These are phyloP conservation scores for Geoglossum glabrum DNA, from an alignment of 495 filamentous ascomycete genomes.

Conservation along the genomic window DNA sequence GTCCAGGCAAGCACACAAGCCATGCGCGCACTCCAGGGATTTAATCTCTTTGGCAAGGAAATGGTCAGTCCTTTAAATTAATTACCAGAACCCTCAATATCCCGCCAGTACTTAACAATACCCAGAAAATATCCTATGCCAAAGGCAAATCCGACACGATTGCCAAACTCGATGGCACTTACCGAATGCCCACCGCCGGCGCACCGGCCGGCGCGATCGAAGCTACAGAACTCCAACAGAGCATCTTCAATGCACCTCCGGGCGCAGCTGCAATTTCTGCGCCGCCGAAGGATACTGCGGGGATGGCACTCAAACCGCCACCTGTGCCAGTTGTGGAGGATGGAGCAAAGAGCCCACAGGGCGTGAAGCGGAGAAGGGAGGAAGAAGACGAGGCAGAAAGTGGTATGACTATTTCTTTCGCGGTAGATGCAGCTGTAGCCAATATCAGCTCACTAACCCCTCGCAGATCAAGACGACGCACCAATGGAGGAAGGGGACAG, in stretches of 20 bases:
- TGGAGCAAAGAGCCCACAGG: slow-evolving; percentile 11
- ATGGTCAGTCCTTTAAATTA: slow-evolving; percentile 38
- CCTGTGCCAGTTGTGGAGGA: background rate
- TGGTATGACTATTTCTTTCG: slow-evolving; percentile 7
- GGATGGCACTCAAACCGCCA: slow-evolving; percentile 21
- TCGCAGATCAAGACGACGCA: background rate
- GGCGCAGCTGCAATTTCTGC: slow-evolving; percentile 11
- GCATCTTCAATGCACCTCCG: slow-evolving; percentile 37
- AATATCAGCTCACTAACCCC: background rate
- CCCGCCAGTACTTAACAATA: too few species aligned
- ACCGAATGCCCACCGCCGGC: slow-evolving; percentile 34
- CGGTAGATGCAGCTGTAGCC: background rate
- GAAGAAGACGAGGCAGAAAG: slow-evolving; percentile 14
- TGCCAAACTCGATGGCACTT: slow-evolving; percentile 79
- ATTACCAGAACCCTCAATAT: too few species aligned
- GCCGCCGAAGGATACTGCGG: slow-evolving; percentile 24
- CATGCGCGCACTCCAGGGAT: slow-evolving; percentile 68
- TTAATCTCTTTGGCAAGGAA: slow-evolving; percentile 69
- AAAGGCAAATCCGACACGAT: slow-evolving; percentile 71
- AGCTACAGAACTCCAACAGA: slow-evolving; percentile 59
- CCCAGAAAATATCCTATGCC: slow-evolving; percentile 69
- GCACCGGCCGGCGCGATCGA: slow-evolving; percentile 31
- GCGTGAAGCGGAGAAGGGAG: slow-evolving; percentile 15
- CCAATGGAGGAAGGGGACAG: slow-evolving; percentile 17
- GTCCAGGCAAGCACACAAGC: slow-evolving; percentile 73